A percentile compares a stretch with the other conserved stretches of the same genome.
phyloP scores from a whole-genome alignment of 2,329 filamentous ascomycete species.

The Pseudonectria buxi region DNA sequence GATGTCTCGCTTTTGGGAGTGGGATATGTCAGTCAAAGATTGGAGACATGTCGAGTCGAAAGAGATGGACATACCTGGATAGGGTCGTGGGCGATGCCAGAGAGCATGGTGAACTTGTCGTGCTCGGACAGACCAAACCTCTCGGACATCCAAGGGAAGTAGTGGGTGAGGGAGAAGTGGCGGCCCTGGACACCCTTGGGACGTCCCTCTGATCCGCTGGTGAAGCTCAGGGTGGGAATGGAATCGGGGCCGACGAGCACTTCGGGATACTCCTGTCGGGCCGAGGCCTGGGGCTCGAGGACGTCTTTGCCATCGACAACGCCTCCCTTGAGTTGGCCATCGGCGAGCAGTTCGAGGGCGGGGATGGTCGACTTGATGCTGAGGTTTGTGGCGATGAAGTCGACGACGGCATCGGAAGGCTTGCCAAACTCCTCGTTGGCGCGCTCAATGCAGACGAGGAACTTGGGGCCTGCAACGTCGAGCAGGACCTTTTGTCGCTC shows the following conservation, averaged over 20 bases:
- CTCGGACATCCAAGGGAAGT: slow-evolving; percentile 91
- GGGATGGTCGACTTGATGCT: slow-evolving; percentile 44
- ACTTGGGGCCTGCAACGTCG: slow-evolving; percentile 66
- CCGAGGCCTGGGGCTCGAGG: not conserved
- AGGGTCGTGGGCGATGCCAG: slow-evolving; percentile 74
- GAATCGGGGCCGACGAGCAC: slow-evolving; percentile 82
- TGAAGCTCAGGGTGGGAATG: slow-evolving; percentile 67
- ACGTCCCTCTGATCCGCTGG: slow-evolving; percentile 63
- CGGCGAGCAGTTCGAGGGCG: slow-evolving; percentile 63
- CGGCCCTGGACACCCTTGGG: slow-evolving; percentile 85
- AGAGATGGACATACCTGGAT: slow-evolving; percentile 47
- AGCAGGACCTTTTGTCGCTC: slow-evolving; percentile 50
- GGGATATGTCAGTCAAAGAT: not conserved
- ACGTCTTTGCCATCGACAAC: slow-evolving; percentile 58
- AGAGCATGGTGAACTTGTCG: slow-evolving; percentile 74
- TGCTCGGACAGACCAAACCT: slow-evolving; percentile 67
- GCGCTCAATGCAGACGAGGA: slow-evolving; percentile 65
- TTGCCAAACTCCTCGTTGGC: slow-evolving; percentile 55
- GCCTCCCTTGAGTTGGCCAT: slow-evolving; percentile 67
- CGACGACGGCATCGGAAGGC: slow-evolving; percentile 3
- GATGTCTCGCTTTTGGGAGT: slow-evolving; percentile 50
- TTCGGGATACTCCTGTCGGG: slow-evolving; percentile 42
- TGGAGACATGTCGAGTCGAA: slow-evolving; percentile 3
- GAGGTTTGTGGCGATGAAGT: slow-evolving; percentile 3
- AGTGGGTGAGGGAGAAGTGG: slow-evolving; percentile 78